Evolutionary conservation across 208 protist species (phyloP).

Genomic region (Wallacemonas sp.): DNA sequence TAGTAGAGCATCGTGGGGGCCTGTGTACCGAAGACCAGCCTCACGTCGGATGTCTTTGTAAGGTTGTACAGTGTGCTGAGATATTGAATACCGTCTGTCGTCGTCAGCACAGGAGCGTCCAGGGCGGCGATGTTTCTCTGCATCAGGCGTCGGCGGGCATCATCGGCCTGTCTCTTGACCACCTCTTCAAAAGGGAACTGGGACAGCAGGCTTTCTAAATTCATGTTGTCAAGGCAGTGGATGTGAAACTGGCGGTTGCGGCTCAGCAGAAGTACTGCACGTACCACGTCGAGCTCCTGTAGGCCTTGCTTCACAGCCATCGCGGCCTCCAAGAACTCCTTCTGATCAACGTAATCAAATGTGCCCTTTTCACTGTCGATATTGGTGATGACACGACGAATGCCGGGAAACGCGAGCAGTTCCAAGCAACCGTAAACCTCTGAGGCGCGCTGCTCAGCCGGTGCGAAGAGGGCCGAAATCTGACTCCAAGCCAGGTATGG

Average conservation of each 20-base stretch:
- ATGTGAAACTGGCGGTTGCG: slow-evolving; percentile 16
- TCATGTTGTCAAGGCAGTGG: neutral
- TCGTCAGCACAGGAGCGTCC: slow-evolving; percentile 54
- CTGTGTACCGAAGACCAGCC: slow-evolving; percentile 50
- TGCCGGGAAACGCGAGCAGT: slow-evolving; percentile 83
- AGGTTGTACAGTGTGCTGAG: slow-evolving; percentile 44
- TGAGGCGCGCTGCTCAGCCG: slow-evolving; percentile 41
- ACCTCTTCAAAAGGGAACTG: slow-evolving; percentile 6
- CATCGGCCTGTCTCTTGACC: slow-evolving; percentile 1
- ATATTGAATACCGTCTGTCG: slow-evolving; percentile 24
- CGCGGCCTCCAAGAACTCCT: slow-evolving; percentile 37
- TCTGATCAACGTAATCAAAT: slow-evolving; percentile 71
- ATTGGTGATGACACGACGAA: slow-evolving; percentile 82
- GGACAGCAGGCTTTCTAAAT: neutral
- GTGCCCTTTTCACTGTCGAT: slow-evolving; percentile 61
- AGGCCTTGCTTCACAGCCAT: slow-evolving; percentile 43
- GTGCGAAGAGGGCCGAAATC: slow-evolving; percentile 71
- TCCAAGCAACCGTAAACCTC: slow-evolving; percentile 82
- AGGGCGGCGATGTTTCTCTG: slow-evolving; percentile 52
- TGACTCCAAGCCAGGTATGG: slow-evolving; percentile 88
- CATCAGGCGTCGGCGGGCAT: slow-evolving; percentile 15
- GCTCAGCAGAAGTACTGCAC: slow-evolving; percentile 4
- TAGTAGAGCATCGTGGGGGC: slow-evolving; percentile 68
- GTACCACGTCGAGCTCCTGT: slow-evolving; percentile 19
- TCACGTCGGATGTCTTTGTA: slow-evolving; percentile 21